Conservation (phyloP, 345 rosid species). For the Salix purpurea region DNA sequence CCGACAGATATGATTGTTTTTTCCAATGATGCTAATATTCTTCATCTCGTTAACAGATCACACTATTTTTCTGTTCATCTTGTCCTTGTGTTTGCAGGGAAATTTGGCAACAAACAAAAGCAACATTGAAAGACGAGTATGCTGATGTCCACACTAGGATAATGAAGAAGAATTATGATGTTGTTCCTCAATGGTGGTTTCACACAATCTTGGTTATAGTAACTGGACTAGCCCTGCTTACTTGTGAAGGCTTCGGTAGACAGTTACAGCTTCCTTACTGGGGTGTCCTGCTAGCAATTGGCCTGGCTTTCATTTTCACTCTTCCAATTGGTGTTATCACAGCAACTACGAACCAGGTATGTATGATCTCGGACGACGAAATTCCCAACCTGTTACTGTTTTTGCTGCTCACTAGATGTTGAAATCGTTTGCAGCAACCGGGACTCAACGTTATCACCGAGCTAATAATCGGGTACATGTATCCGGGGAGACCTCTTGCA, state of each 20-base stretch:
- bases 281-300: slow-evolving; percentile 41
- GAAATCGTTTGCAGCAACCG: slow-evolving; percentile 32
- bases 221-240: slow-evolving; percentile 33
- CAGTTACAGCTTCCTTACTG: slow-evolving; percentile 58
- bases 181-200: slow-evolving; percentile 55
- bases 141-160: slow-evolving; percentile 63
- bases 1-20: neutral
- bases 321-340: slow-evolving; percentile 45
- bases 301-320: slow-evolving; percentile 43
- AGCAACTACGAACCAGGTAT: slow-evolving; percentile 60
- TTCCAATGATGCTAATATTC: neutral
- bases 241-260: slow-evolving; percentile 43
- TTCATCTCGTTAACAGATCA: neutral
- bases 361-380: slow-evolving; percentile 12
- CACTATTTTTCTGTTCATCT: neutral
- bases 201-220: slow-evolving; percentile 18
- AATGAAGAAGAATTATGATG: slow-evolving; percentile 58
- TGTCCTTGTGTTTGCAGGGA: slow-evolving; percentile 13
- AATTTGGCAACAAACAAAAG: slow-evolving; percentile 40
- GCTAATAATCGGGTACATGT: slow-evolving; percentile 53
- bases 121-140: slow-evolving; percentile 29
- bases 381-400: neutral
- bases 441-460: slow-evolving; percentile 48
- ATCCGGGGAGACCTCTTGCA: slow-evolving; percentile 51
- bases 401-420: neutral